Evolutionary conservation across 805 yeast species (phyloP), one percentile per base, ranked within the genome.

Genomic region (Ogataea trehaloabstinens): DNA sequence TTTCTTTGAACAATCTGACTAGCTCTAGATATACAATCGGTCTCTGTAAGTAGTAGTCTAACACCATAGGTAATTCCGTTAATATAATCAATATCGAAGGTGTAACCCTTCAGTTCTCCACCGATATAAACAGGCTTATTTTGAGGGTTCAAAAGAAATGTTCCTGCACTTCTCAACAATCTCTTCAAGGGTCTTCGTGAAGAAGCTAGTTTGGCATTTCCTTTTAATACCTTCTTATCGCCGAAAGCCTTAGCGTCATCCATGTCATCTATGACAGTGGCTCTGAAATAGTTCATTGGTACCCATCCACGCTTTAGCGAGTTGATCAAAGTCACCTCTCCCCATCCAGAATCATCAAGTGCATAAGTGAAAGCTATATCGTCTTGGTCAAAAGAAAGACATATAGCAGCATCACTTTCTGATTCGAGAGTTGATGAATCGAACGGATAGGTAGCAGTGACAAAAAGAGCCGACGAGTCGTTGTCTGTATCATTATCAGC

Each of bases 281-380:
- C 70, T 4, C 80, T 64, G 52, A 85, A 85, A 61, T 82, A 85
- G 55, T 85, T 85, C 73, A 85, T 80, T 3, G 95, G 95, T 13
- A 85, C 86, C 95, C 95, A 85, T 13, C 95, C 95, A 45, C 88
- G 64, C 50, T 73, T 71, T 36, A 80, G 65, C 11, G 80, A 68
- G 40, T 77, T 80, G 6, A 85, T 61, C 27, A 84, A 54, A 0
- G 90, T 85, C 2, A 85, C 93, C 58, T 85, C 95, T 43, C 90
- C 91, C 95, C 95, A 85, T 0, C 93, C 95, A 16, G 88, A 80
- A 38, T 81, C 82, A 57, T 85, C 93, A 17, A 84, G 76, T 6
- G 85, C 75, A 52, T 84, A 89, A 4, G 85, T 85, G 59, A 84
- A 85, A 0, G 87, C 90, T 34, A 82, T 64, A 50, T 83, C 93